These are phyloP conservation scores for Cyberlindnera euphorbiae DNA, from an alignment of 805 yeast genomes.

Conservation along the genomic window DNA sequence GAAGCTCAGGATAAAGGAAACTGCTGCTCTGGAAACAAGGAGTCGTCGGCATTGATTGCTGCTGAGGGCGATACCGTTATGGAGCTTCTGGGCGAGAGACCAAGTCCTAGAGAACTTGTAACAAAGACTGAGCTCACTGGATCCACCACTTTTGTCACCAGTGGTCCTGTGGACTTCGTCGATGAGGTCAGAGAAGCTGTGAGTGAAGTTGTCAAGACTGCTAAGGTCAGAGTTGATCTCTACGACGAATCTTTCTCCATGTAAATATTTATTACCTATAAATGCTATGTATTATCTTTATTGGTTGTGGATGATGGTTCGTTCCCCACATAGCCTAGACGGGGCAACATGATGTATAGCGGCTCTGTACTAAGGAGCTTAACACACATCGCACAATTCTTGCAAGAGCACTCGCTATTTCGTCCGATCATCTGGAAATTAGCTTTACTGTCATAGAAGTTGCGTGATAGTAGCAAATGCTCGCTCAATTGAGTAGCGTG, in stretches of 20 bases:
- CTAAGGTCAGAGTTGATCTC: constrained; percentile 27
- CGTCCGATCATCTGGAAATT: too few relatives aligned
- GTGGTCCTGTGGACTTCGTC: constrained; percentile 59
- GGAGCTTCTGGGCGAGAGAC: constrained; percentile 12
- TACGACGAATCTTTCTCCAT: constrained; percentile 29
- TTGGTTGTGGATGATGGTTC: too few relatives aligned
- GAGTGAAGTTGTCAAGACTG: constrained; percentile 31
- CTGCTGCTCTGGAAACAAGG: too few relatives aligned
- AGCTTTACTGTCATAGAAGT: too few relatives aligned
- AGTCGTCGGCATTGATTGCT: background rate
- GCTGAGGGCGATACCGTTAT: constrained; percentile 1
- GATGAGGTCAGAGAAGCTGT: constrained; percentile 52
- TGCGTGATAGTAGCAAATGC: too few relatives aligned
- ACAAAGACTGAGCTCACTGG: constrained; percentile 26
- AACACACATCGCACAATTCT: too few relatives aligned
- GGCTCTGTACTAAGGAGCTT: too few relatives aligned
- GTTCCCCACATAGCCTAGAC: too few relatives aligned
- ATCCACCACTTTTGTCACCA: constrained; percentile 47
- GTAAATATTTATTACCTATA: constrained; percentile 6
- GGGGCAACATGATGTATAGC: too few relatives aligned
- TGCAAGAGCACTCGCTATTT: too few relatives aligned
- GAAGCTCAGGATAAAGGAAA: too few relatives aligned
- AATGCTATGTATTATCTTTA: background rate
- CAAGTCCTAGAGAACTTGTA: constrained; percentile 11
- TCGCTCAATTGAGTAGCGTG: too few relatives aligned